Percentiles rank a stretch among this genome's conserved stretches.
Conservation (phyloP, 768 basidiomycete species). For the Melanogaster broomeanus region DNA sequence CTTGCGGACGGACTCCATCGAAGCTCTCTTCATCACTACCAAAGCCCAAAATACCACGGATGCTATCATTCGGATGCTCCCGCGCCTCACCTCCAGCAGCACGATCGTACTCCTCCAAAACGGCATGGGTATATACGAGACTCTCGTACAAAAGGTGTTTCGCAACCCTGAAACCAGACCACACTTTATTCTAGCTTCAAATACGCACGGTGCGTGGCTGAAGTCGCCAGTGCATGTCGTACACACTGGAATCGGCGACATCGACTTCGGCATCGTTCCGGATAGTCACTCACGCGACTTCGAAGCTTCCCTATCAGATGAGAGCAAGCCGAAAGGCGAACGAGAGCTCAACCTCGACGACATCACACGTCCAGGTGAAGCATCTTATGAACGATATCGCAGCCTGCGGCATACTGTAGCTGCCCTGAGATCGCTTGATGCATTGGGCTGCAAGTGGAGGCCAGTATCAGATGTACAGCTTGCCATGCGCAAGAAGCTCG, state of each 20-base stretch:
- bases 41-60: constrained; percentile 69
- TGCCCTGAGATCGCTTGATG: constrained; percentile 54
- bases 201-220: constrained; percentile 76
- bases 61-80: constrained; percentile 58
- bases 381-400: constrained; percentile 46
- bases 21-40: constrained; percentile 79
- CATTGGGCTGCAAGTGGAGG: constrained; percentile 63
- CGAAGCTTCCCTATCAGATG: constrained; percentile 52
- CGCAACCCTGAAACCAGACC: constrained; percentile 73
- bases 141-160: constrained; percentile 66
- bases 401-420: constrained; percentile 70
- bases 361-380: constrained; percentile 43
- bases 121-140: constrained; percentile 91
- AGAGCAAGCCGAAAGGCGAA: constrained; percentile 33
- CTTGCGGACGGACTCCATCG: constrained; percentile 45
- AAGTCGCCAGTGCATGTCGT: constrained; percentile 56
- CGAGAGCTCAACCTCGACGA: constrained; percentile 52
- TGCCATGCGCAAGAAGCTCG: constrained; percentile 76
- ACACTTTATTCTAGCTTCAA: constrained; percentile 82
- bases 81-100: constrained; percentile 62
- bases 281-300: constrained; percentile 64
- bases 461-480: constrained; percentile 68
- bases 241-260: constrained; percentile 67
- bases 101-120: constrained; percentile 95
- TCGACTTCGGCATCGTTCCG: constrained; percentile 81